Conservation (phyloP, 371 early-diverging fungal genomes). For the Zopfochytrium polystomum region DNA sequence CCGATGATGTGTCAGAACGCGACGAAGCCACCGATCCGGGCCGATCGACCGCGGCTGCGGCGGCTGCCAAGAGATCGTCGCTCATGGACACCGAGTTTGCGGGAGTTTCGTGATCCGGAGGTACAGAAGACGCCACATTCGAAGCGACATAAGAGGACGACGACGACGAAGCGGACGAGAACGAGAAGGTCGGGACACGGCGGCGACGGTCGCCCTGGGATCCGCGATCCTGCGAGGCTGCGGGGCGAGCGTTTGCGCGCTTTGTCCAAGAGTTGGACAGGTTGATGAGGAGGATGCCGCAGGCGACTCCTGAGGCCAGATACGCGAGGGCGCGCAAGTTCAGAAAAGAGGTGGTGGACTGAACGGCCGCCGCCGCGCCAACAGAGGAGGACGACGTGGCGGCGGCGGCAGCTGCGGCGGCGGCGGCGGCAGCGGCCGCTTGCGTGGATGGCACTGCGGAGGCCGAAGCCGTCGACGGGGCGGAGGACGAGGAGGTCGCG, state of each 20-base stretch:
- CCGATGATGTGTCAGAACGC: background rate
- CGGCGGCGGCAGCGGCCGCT: no score
- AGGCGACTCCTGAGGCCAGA: conserved; percentile 18
- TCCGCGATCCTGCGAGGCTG: background rate
- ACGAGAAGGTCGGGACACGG: no score
- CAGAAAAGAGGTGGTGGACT: background rate
- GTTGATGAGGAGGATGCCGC: conserved; percentile 13
- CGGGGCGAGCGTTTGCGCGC: background rate
- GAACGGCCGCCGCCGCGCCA: no score
- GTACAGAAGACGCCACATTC: no score
- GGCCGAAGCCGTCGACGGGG: no score
- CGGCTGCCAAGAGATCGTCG: background rate
- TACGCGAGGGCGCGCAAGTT: conserved; percentile 6
- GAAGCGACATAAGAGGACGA: no score
- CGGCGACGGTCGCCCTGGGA: background rate
- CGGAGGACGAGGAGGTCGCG: no score
- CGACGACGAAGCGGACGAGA: background rate
- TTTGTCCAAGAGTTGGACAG: conserved; percentile 1
- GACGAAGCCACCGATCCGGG: background rate
- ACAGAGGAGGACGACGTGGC: no score
- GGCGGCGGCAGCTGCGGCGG: no score
- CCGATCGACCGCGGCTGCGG: background rate
- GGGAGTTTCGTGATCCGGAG: no score
- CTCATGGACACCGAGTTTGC: background rate
- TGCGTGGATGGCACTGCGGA: no score